Evolutionary conservation across 176 grass and related monocot species (phyloP).

Genomic region (Avena atlantica): DNA sequence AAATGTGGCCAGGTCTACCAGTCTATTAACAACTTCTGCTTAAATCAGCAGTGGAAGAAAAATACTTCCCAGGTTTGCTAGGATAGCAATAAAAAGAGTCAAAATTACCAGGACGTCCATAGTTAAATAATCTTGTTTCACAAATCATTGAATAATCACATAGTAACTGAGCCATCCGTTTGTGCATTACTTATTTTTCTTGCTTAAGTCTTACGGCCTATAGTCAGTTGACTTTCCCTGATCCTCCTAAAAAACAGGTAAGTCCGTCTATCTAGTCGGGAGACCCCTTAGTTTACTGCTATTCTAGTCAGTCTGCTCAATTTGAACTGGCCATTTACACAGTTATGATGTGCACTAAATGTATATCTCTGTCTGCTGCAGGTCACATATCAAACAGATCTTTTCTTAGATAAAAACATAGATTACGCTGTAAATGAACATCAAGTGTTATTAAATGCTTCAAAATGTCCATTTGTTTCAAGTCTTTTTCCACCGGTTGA

Average conservation of each 20-base stretch:
- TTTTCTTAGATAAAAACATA: constrained; percentile 98
- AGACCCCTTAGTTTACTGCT: constrained; percentile 7
- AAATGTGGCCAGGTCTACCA: background rate
- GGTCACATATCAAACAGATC: constrained; percentile 92
- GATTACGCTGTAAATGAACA: constrained; percentile 98
- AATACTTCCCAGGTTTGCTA: background rate
- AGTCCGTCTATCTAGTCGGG: background rate
- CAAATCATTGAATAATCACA: background rate
- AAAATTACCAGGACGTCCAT: background rate
- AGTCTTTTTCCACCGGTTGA: constrained; percentile 83
- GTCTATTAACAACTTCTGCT: background rate
- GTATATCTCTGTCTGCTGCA: constrained; percentile 40
- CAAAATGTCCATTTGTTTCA: constrained; percentile 87
- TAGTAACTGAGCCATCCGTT: background rate
- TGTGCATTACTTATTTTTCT: constrained; percentile 6
- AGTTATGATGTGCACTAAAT: constrained; percentile 15
- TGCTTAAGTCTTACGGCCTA: background rate
- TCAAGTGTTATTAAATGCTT: constrained; percentile 81
- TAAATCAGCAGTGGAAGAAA: background rate
- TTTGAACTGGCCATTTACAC: background rate
- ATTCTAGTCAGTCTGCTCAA: background rate
- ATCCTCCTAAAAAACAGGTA: constrained; percentile 4
- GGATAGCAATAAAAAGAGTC: constrained; percentile 22
- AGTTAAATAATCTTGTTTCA: background rate
- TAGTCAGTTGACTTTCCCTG: background rate